These are phyloP conservation scores for Fusarium falciforme DNA, from an alignment of 2,329 filamentous ascomycete genomes.

Conservation along the genomic window DNA sequence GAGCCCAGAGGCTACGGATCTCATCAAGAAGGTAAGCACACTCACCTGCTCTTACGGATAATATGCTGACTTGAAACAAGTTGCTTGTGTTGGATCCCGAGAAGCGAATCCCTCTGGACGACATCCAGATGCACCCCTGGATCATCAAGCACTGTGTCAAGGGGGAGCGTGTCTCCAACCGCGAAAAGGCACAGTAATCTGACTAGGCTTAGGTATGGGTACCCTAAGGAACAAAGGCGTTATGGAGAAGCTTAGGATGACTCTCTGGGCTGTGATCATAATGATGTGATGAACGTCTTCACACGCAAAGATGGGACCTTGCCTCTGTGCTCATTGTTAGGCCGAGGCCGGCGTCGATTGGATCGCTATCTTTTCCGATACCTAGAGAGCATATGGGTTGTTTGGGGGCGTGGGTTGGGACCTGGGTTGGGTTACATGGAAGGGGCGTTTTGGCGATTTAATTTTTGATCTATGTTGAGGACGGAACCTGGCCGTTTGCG, in stretches of 20 bases:
- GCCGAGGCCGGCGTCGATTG: neutral
- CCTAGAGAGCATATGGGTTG: neutral
- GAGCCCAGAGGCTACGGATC: slow-evolving; percentile 87
- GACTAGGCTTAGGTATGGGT: neutral
- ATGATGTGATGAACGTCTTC: neutral
- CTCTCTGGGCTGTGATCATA: neutral
- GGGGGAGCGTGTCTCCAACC: slow-evolving; percentile 64
- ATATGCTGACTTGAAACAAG: slow-evolving; percentile 58
- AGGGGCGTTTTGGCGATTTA: slow-evolving; percentile 36
- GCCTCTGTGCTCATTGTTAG: neutral
- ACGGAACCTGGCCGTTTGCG: slow-evolving; percentile 43
- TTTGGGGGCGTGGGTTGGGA: neutral
- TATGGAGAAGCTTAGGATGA: neutral
- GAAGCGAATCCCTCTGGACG: slow-evolving; percentile 89
- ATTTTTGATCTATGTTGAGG: slow-evolving; percentile 16
- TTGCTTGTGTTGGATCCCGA: slow-evolving; percentile 92
- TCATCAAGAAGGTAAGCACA: slow-evolving; percentile 86
- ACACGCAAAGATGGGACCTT: neutral
- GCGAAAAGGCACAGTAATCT: slow-evolving; percentile 55
- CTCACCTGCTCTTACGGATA: neutral
- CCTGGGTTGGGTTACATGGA: neutral
- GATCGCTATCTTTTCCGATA: neutral
- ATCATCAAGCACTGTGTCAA: slow-evolving; percentile 93
- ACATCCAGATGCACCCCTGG: slow-evolving; percentile 93
- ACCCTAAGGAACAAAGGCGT: neutral